Evolutionary conservation across 2,329 filamentous ascomycete genomes (phyloP), one percentile per base, ranked within the genome.

Genomic region (Calonectria fujianensis): DNA sequence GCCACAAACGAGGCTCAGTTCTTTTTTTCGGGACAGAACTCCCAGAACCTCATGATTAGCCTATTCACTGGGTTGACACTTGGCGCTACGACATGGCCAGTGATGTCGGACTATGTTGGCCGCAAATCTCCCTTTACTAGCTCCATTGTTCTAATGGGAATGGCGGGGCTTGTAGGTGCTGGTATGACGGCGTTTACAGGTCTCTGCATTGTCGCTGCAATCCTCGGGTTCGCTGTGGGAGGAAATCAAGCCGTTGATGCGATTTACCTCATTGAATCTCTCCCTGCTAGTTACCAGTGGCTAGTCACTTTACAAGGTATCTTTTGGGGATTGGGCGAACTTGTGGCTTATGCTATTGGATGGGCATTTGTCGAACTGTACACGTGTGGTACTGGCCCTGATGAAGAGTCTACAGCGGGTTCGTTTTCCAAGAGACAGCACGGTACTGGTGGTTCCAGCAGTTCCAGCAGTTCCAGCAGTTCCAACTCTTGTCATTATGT

Each of bases 1-100:
- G 35, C 57, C 10, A 24, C 24, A 10, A 61, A 61, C 9, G 57
- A 61, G 29, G 57, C 57, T 2, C 57, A 61, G 16, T 61, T 61
- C 20, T 61, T 41, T 35, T 61, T 61, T 61, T 61, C 57, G n/a
- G 57, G 57, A 20, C 57, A 61, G 35, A 61, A 61, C 37, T 61
- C 57, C 20, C 57, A 61, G 35, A 61, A 61, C 29, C n/a, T 61
- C n/a, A 61, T 61, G 57, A 20, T 61, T 35, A 61, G 57, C 18
- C 35, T 61, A 9, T 61, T 41, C 57, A 61, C 57, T 4, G 57
- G 57, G 2, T 41, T 61, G 16, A 41, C 57, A 6, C 20, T 61
- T 27, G 57, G 57, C n/a, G 57, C 57, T 41, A 29, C 57, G 16
- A 35, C 57, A 9, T 61, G 57, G 57, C 57, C 57, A 16, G n/a